These are phyloP conservation scores for Gelatoporia subvermispora DNA, from an alignment of 768 basidiomycete species.

Conservation along the genomic window DNA sequence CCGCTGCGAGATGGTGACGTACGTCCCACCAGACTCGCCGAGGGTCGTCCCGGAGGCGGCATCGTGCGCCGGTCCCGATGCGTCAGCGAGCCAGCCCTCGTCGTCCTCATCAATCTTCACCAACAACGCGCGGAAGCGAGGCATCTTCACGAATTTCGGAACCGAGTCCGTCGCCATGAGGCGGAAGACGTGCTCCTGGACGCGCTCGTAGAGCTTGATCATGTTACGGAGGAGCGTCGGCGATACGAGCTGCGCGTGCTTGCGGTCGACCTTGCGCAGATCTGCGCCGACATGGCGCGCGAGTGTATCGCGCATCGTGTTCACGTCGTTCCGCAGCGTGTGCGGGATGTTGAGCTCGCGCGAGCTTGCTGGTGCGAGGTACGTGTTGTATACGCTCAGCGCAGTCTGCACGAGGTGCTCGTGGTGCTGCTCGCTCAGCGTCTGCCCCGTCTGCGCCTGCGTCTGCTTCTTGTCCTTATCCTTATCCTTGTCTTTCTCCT, in stretches of 20 bases:
- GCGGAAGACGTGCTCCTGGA: conserved; percentile 95
- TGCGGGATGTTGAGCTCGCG: conserved; percentile 99
- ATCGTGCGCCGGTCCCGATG: conserved; percentile 22
- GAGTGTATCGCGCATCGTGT: conserved; percentile 88
- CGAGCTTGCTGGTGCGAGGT: conserved; percentile 91
- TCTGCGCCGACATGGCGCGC: conserved; percentile 68
- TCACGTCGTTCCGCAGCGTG: conserved; percentile 88
- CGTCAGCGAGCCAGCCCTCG: conserved; percentile 47
- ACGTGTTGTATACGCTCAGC: conserved; percentile 89
- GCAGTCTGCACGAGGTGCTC: conserved; percentile 92
- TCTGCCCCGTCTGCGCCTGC: conserved; percentile 66
- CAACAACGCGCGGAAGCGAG: conserved; percentile 72
- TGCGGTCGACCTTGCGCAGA: conserved; percentile 78
- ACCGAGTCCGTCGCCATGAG: conserved; percentile 98
- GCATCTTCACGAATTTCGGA: conserved; percentile 93
- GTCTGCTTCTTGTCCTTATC: conserved; percentile 32
- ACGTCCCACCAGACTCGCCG: conserved; percentile 79
- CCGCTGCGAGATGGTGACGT: conserved; percentile 80
- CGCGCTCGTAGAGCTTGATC: conserved; percentile 90
- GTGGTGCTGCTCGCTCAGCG: conserved; percentile 96
- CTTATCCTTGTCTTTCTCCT: not conserved
- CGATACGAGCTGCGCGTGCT: conserved; percentile 78
- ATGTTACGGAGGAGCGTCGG: conserved; percentile 94
- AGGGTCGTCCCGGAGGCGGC: conserved; percentile 43
- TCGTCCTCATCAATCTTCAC: conserved; percentile 78